Conservation (phyloP, 805 yeast genomes). For the Metschnikowia arizonensis region DNA sequence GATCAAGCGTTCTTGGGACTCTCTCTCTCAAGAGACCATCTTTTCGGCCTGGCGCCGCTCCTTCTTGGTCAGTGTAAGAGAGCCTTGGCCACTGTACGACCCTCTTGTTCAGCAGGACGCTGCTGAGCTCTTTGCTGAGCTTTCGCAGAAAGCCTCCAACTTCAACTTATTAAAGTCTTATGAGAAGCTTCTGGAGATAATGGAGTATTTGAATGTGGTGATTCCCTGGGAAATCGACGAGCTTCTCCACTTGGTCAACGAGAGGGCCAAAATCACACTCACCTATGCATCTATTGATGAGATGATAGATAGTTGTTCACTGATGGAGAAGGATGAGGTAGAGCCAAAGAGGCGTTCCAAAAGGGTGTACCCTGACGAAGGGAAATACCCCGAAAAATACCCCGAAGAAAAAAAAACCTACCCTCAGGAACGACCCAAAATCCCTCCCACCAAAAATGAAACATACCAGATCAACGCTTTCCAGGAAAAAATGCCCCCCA, state of each 20-base stretch:
- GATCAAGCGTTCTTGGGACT: constrained; percentile 55
- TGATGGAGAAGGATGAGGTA: constrained; percentile 23
- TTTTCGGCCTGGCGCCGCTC: constrained; percentile 35
- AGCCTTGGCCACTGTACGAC: constrained; percentile 29
- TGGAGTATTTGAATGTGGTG: constrained; percentile 45
- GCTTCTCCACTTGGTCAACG: constrained; percentile 48
- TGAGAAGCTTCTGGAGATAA: constrained; percentile 42
- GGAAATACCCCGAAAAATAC: no score
- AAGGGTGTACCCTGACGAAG: no score
- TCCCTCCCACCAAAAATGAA: not conserved
- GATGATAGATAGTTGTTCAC: constrained; percentile 56
- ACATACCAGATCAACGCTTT: constrained; percentile 4
- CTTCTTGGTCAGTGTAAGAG: constrained; percentile 26
- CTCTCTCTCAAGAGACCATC: constrained; percentile 30
- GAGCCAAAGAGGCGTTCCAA: no score
- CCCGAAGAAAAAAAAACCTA: no score
- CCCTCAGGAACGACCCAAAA: no score
- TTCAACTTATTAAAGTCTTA: constrained; percentile 28
- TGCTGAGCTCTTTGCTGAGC: constrained; percentile 8
- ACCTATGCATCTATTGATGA: constrained; percentile 57
- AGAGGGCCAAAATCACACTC: constrained; percentile 37
- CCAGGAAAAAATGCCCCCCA: constrained; percentile 14
- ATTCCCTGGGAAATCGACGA: constrained; percentile 58
- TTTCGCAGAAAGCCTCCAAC: constrained; percentile 14
- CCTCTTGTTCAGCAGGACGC: constrained; percentile 13